Base-by-base conservation (phyloP, 495 filamentous ascomycete species). In the Trichoderma gamsii region DNA sequence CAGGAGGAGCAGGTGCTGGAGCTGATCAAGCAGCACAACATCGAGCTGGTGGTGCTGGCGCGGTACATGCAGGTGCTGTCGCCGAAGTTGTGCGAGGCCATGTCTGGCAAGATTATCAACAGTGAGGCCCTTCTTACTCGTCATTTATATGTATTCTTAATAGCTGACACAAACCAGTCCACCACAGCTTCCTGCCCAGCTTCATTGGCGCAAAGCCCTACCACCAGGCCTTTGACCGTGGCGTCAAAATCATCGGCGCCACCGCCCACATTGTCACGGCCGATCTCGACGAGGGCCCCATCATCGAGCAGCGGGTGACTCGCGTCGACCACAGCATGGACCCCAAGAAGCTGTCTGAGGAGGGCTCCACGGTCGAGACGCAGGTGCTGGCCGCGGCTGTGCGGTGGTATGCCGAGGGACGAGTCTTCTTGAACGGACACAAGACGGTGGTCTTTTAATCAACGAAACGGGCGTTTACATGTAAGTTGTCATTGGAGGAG, bases 171-270 rank as follows among this genome's bases (percentile, higher is more conserved):
- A 3, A 16, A 61, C 6, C 7, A 61, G 91, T 92, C 77, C 89
- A 92, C 78, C 89, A 92, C 79, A 85, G 82, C 69, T 92, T 92
- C 84, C 72, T 92, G 81, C 89, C 89, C 4, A 87, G 83, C 41
- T 92, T 92, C 82, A 92, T 91, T 81, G 89, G 89, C 35, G 89
- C 89, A 69, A 90, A 89, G 81, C 89, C 89, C 27, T 92, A 92
- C 79, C 89, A 92, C 79, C 89, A 91, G 80, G 89, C 89, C 25
- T 89, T 86, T 74, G 89, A 91, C 52, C 82, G 88, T 41, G 89
- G 89, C 63, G 89, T 92, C 67, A 92, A 92, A 83, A 90, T 92
- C 71, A 89, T 91, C 66, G 89, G 89, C 44, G 89, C 89, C 66
- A 90, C 88, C 41, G 89, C 89, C 56, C 89, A 92, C 76, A 90